These are phyloP conservation scores for Polyrhizophydium stewartii DNA, from an alignment of 371 early-diverging fungal genomes.

Conservation along the genomic window DNA sequence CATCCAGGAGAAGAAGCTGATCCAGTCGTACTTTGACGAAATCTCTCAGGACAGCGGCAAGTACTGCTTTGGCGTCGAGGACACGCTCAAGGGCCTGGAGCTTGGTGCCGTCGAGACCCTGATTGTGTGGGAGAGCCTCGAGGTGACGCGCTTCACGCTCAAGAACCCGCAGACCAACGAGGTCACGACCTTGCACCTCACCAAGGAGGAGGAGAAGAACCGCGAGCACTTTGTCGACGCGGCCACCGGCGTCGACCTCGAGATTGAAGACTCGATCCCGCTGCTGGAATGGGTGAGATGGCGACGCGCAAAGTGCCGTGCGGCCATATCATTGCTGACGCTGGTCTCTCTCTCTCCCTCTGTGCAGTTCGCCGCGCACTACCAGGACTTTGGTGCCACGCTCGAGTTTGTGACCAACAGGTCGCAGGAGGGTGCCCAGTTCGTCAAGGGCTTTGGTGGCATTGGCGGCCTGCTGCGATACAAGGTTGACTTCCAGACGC, in stretches of 20 bases:
- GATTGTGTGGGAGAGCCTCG: constrained; percentile 97
- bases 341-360: neutral
- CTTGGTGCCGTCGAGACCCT: constrained; percentile 96
- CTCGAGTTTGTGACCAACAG: constrained; percentile 98
- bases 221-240: constrained; percentile 60
- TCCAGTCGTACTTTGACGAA: constrained; percentile 96
- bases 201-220: constrained; percentile 78
- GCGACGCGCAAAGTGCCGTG: neutral
- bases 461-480: constrained; percentile 98
- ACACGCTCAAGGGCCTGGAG: constrained; percentile 95
- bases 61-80: constrained; percentile 96
- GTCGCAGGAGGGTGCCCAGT: constrained; percentile 98
- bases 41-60: constrained; percentile 96
- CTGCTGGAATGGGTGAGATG: constrained; percentile 85
- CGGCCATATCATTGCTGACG: neutral
- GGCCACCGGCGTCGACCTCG: constrained; percentile 65
- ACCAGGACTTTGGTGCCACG: constrained; percentile 93
- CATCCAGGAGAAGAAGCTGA: constrained; percentile 97
- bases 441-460: constrained; percentile 99
- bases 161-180: constrained; percentile 67
- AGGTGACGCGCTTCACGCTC: constrained; percentile 67
- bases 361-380: constrained; percentile 89
- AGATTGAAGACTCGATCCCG: constrained; percentile 71
- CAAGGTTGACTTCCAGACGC: constrained; percentile 61
- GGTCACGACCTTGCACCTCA: constrained; percentile 68